Base-by-base conservation (phyloP, 495 filamentous ascomycete genomes). In the Pyronema omphalodes region DNA sequence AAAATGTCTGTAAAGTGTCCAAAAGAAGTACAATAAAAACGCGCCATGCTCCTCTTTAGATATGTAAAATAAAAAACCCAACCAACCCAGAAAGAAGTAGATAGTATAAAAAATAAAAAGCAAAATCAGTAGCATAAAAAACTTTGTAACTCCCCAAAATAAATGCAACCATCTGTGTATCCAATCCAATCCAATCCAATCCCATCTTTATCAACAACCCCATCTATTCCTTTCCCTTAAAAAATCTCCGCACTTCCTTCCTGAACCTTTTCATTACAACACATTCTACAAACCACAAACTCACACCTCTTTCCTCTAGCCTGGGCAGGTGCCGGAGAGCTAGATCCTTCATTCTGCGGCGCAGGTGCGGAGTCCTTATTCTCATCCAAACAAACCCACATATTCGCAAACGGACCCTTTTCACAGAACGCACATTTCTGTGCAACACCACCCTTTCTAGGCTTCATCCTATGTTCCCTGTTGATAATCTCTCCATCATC, bases 241-340 rank as follows among this genome's bases (percentile, higher is more conserved):
- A 62, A 63, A 6, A 64, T 43, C 37, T 64, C 61, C 11, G 61
- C 61, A 12, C 57, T 55, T 9, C 60, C 61, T 29, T 37, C 54
- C 44, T 64, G 61, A 18, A 64, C 61, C 46, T 62, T 63, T 57
- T 64, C 61, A 55, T 64, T 64, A 49, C 60, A 61, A 37, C 61
- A 64, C 23, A 64, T 56, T 52, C 61, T 54, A 57, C 61, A 64
- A 53, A 64, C 58, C 46, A 62, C 60, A 52, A 64, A 64, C 14
- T 55, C 54, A 44, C 61, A 64, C 29, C 37, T 18, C n/a, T 18
- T 34, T 7, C 18, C 50, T 34, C 19, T 43, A 14, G 29, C 5
- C 23, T 29, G 23, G 23, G 23, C 23, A 29, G 23, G 23, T 2
- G 23, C 23, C 23, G 23, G 23, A 29, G 23, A 29, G 23, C 23